Evolutionary conservation across 345 rosid genomes (phyloP).

Genomic region (Aurinia saxatilis): DNA sequence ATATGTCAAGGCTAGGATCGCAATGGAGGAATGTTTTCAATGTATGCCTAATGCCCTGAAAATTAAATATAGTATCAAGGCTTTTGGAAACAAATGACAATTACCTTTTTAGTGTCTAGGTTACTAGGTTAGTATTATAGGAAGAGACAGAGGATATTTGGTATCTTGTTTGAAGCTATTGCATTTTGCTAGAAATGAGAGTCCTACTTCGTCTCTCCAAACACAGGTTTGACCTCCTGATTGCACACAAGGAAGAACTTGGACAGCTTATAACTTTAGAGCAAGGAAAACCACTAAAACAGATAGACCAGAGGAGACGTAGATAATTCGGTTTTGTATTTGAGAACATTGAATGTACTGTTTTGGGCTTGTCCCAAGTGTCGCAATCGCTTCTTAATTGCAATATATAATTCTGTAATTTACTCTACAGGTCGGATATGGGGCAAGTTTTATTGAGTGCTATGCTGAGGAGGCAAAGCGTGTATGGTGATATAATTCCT

Average conservation of each 20-base stretch:
- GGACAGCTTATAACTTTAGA: conserved; percentile 91
- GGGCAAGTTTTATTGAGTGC: conserved; percentile 88
- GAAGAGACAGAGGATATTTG: neutral
- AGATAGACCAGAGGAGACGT: conserved; percentile 97
- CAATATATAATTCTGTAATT: conserved; percentile 20
- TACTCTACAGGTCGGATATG: conserved; percentile 68
- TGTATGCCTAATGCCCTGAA: neutral
- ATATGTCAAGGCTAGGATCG: neutral
- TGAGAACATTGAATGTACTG: conserved; percentile 1
- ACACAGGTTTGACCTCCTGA: conserved; percentile 71
- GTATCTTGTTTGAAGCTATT: conserved; percentile 4
- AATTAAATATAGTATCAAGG: neutral
- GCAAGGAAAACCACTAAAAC: conserved; percentile 94
- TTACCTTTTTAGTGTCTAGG: neutral
- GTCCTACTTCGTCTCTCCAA: conserved; percentile 13
- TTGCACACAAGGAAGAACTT: conserved; percentile 85
- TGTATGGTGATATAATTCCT: conserved; percentile 89
- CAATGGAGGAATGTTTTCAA: neutral
- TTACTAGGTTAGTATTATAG: too few relatives aligned
- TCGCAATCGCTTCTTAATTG: conserved; percentile 21
- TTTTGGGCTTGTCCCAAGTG: conserved; percentile 17
- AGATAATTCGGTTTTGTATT: conserved; percentile 13
- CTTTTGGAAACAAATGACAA: neutral
- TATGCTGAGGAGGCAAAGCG: conserved; percentile 94
- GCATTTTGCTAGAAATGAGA: conserved; percentile 7